Conservation (phyloP, 1,284 basidiomycete genomes). For the Tetrapyrgos nigripes region DNA sequence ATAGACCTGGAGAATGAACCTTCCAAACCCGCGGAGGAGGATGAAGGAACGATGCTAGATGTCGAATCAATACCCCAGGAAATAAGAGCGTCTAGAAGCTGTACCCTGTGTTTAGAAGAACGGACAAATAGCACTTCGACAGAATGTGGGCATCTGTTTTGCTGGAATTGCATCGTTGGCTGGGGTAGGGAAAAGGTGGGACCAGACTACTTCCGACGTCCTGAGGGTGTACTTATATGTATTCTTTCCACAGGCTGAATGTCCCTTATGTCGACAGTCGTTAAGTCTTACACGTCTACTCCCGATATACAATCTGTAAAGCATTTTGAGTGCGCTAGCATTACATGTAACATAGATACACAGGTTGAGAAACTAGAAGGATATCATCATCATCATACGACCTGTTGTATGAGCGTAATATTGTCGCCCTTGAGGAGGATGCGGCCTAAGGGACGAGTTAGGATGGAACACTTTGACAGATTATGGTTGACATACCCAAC, state of each 20-base stretch:
- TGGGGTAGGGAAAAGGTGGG: constrained; percentile 89
- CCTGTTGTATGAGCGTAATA: constrained; percentile 92
- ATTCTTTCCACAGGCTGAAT: constrained; percentile 63
- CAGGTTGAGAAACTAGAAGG: background rate
- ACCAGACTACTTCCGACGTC: background rate
- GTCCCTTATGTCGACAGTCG: constrained; percentile 86
- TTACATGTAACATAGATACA: constrained; percentile 6
- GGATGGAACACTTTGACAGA: constrained; percentile 13
- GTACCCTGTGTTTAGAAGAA: constrained; percentile 88
- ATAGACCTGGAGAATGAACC: constrained; percentile 58
- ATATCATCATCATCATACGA: constrained; percentile 36
- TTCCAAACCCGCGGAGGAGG: constrained; percentile 67
- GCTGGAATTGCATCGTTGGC: constrained; percentile 90
- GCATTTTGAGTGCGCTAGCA: background rate
- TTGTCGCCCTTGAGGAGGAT: constrained; percentile 96
- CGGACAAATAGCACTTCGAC: constrained; percentile 84
- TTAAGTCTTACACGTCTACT: constrained; percentile 76
- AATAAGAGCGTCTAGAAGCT: constrained; percentile 71
- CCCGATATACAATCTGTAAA: constrained; percentile 85
- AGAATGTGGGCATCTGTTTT: constrained; percentile 94
- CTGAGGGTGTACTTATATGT: constrained; percentile 9
- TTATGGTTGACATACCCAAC: constrained; percentile 59
- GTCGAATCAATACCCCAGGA: constrained; percentile 56
- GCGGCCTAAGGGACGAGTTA: constrained; percentile 66
- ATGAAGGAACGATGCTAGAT: constrained; percentile 69